Conservation (phyloP, 805 yeast genomes). For the Nakazawaea wyomingensis region DNA sequence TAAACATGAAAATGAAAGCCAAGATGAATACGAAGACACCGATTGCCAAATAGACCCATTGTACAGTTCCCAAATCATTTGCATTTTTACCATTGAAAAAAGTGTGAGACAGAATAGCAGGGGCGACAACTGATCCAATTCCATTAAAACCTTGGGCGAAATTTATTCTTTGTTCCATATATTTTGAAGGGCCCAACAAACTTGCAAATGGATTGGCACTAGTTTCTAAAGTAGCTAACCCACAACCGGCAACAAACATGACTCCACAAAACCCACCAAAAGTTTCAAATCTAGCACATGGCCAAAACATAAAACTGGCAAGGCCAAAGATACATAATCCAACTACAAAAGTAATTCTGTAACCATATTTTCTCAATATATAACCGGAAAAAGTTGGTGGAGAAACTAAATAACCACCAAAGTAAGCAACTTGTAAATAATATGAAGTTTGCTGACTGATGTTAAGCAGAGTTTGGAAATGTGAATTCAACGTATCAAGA, state of each 20-base stretch:
- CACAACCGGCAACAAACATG: conserved; percentile 15
- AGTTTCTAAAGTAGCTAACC: conserved; percentile 14
- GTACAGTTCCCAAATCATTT: conserved; percentile 11
- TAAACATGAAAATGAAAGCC: conserved; percentile 12
- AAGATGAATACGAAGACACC: conserved; percentile 13
- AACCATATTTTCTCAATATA: conserved; percentile 12
- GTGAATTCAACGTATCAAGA: conserved; percentile 14
- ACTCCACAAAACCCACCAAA: conserved; percentile 15
- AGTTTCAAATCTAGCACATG: conserved; percentile 13
- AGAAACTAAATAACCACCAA: conserved; percentile 15
- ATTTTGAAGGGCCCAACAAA: conserved; percentile 14
- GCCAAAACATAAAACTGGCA: conserved; percentile 15
- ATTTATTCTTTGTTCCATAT: conserved; percentile 13
- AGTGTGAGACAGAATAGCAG: conserved; percentile 14
- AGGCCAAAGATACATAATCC: conserved; percentile 12
- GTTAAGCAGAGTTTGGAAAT: conserved; percentile 14
- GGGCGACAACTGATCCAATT: conserved; percentile 15
- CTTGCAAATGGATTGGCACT: conserved; percentile 14
- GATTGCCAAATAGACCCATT: conserved; percentile 16
- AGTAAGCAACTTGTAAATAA: conserved; percentile 14
- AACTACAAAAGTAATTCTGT: conserved; percentile 12
- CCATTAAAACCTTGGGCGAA: conserved; percentile 15
- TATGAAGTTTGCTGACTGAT: conserved; percentile 12
- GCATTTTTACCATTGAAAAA: conserved; percentile 14
- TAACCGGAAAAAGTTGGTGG: conserved; percentile 13